Percentiles rank a stretch among this genome's conserved stretches.
Conservation (phyloP, 495 filamentous ascomycete species). For the Alectoria sarmentosa region DNA sequence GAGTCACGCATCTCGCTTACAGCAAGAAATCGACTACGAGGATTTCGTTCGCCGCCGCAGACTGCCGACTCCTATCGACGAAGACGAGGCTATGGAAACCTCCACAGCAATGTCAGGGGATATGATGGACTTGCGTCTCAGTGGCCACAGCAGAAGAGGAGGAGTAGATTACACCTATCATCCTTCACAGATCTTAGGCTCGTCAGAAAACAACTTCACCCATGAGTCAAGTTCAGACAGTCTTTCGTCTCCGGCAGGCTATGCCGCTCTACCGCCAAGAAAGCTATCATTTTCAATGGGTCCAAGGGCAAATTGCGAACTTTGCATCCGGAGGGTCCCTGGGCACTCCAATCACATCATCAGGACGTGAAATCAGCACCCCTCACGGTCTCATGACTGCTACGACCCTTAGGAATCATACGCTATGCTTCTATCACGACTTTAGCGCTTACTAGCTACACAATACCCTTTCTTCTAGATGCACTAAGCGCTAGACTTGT, state of each 20-base stretch:
- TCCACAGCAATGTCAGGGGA: constrained; percentile 18
- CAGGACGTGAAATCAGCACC: constrained; percentile 20
- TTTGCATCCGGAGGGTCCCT: constrained; percentile 70
- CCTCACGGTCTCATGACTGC: neutral
- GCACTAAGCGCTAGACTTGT: neutral
- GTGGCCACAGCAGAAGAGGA: constrained; percentile 32
- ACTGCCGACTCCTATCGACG: constrained; percentile 65
- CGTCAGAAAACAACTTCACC: neutral
- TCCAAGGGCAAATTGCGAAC: constrained; percentile 78
- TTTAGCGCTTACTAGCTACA: neutral
- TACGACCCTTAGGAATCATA: neutral
- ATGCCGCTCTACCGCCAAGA: constrained; percentile 31
- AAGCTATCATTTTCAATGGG: constrained; percentile 74
- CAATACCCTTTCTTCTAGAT: constrained; percentile 2
- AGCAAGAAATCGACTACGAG: constrained; percentile 31
- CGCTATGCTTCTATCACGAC: neutral
- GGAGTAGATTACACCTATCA: constrained; percentile 30
- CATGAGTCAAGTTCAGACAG: neutral
- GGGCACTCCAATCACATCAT: constrained; percentile 87
- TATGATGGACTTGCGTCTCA: constrained; percentile 13
- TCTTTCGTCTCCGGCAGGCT: constrained; percentile 20
- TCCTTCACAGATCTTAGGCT: constrained; percentile 24
- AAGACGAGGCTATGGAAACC: constrained; percentile 49
- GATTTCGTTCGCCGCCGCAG: constrained; percentile 46
- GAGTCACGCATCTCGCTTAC: constrained; percentile 15